phyloP scores from a whole-genome alignment of 1,139 yeast species.

The Kluyveromyces marxianus region DNA sequence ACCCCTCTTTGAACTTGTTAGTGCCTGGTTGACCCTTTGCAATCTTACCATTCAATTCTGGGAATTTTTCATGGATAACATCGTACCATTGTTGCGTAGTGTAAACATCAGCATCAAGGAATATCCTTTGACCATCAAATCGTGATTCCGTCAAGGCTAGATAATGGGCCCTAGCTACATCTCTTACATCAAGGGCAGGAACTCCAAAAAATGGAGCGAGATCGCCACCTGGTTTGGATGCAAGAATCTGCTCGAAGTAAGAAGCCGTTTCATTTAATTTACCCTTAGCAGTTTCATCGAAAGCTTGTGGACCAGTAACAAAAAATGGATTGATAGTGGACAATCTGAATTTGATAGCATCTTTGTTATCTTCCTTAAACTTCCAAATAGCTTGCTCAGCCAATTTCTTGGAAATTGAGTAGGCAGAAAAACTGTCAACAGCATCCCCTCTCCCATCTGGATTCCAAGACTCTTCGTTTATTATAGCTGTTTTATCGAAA shows the following conservation, averaged over 20 bases:
- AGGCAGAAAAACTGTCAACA: conserved; percentile 33
- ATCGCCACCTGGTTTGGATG: conserved; percentile 14
- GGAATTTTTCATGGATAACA: conserved; percentile 31
- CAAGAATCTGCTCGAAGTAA: conserved; percentile 25
- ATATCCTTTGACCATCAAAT: conserved; percentile 29
- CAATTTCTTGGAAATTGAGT: conserved; percentile 44
- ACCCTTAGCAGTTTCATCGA: conserved; percentile 25
- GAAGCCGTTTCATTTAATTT: conserved; percentile 35
- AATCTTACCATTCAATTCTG: conserved; percentile 34
- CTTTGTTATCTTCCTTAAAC: conserved; percentile 32
- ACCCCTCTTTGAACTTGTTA: no score
- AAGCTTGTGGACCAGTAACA: conserved; percentile 43
- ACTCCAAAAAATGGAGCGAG: conserved; percentile 7
- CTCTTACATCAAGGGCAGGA: conserved; percentile 42
- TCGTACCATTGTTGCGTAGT: conserved; percentile 30
- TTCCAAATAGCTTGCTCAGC: conserved; percentile 54
- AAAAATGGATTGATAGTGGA: conserved; percentile 44
- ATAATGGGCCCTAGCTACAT: conserved; percentile 46
- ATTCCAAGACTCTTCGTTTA: conserved; percentile 37
- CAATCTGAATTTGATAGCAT: conserved; percentile 37
- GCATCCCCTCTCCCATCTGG: conserved; percentile 33
- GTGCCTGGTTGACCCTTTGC: no score
- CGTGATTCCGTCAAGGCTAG: conserved; percentile 34
- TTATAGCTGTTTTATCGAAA: conserved; percentile 2
- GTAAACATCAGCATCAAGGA: conserved; percentile 29